Evolutionary conservation across 1,139 yeast genomes (phyloP).

Genomic region (Pneumocystis murina): DNA sequence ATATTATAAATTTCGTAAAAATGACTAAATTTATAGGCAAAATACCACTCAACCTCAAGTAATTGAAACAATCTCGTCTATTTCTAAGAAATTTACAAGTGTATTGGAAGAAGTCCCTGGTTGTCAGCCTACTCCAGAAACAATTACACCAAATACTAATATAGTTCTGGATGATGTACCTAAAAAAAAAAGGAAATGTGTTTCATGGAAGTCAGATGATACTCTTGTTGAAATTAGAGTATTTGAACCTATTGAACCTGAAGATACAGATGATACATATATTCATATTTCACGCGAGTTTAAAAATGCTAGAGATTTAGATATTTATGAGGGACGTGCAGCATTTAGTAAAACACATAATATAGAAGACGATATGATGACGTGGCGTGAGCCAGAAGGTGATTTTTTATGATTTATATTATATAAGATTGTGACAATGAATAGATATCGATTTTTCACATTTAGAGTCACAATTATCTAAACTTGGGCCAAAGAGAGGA

Average conservation of each 20-base stretch:
- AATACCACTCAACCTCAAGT: background rate
- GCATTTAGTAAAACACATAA: constrained; percentile 19
- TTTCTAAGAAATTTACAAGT: background rate
- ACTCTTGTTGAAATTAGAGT: constrained; percentile 29
- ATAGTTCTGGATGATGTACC: constrained; percentile 6
- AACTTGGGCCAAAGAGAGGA: constrained; percentile 21
- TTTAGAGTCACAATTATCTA: constrained; percentile 12
- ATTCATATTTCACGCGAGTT: constrained; percentile 25
- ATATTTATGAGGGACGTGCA: constrained; percentile 21
- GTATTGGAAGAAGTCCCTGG: background rate
- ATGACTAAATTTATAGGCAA: background rate
- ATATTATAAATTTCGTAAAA: background rate
- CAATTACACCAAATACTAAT: background rate
- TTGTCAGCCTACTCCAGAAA: background rate
- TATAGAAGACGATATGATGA: constrained; percentile 17
- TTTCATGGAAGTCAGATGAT: constrained; percentile 24
- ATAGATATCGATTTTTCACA: constrained; percentile 17
- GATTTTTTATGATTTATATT: constrained; percentile 5
- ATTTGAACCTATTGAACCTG: constrained; percentile 26
- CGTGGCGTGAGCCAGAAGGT: constrained; percentile 2
- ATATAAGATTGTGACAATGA: constrained; percentile 21
- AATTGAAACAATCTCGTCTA: background rate
- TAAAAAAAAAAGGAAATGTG: constrained; percentile 22
- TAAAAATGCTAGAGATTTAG: constrained; percentile 18
- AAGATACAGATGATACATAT: constrained; percentile 23